Evolutionary conservation across 2,329 filamentous ascomycete genomes (phyloP), one percentile per base, ranked within the genome.

Genomic region (Penicillium sclerotiorum): DNA sequence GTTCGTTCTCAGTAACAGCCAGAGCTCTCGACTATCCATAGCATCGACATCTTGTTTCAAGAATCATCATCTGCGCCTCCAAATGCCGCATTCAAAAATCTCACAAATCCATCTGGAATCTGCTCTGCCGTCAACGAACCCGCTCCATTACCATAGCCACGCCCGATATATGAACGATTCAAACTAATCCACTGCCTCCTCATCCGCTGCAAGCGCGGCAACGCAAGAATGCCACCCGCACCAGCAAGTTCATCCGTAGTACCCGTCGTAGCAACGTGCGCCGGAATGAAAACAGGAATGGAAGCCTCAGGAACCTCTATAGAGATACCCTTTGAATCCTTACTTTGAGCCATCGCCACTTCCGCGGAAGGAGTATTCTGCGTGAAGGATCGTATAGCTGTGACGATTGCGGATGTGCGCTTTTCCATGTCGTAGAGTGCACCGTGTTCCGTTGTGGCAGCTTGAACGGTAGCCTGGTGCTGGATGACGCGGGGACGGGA

Each of bases 101-200:
- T 62, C 47, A 76, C 71, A 69, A 77, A 77, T 6, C 73, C 73
- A 63, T 73, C 71, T 1, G 65, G 66, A 12, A 75, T 63, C 52
- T 73, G 66, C 17, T 69, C 69, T 39, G 57, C 44, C 12, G 55
- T 56, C 44, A 76, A 53, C 8, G 60, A 59, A 8, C 70, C 66
- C 42, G 66, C 62, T 1, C 61, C 66, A 25, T 63, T 60, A 20
- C 67, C 67, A 60, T 74, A 68, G 8, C 68, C 64, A 36, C 64
- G 62, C 4, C 63, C 67, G 23, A 71, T 59, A 62, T 72, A 73
- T 22, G 63, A 63, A 39, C 75, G 60, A 51, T 77, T 76, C 50
- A 77, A 64, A 50, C 73, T 67, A 33, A 77, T 75, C 69, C 74
- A 77, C 60, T 76, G 75, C 46, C 75, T 65, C 17, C 73, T 58